Base-by-base conservation (phyloP, 2,329 filamentous ascomycete genomes). In the Neofusicoccum laricinum region DNA sequence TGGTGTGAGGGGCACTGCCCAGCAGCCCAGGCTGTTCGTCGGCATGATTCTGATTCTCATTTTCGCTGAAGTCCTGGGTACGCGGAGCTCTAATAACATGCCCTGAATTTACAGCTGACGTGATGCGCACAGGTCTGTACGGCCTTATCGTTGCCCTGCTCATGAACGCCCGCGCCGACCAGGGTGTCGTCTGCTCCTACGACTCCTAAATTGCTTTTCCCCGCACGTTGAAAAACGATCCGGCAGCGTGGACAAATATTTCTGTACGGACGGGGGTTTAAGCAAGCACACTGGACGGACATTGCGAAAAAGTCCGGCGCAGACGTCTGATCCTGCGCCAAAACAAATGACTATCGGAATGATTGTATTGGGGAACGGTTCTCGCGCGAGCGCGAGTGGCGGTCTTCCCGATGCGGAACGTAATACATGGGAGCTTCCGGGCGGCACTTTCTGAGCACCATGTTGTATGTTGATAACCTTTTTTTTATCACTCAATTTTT, bases 21-120 rank as follows among this genome's bases (percentile, higher is more conserved):
- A 93, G 77, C 90, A 93, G 79, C 90, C 90, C 67, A 86, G 90
- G 78, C 86, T 96, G 71, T 97, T 96, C 81, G 93, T 97, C 77
- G 93, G 93, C 82, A 97, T 97, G 93, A 96, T 97, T 81, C 81
- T 97, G 78, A 97, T 97, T 84, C 92, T 97, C 82, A 97, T 97
- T 94, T 97, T 97, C 86, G 93, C 93, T 71, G 93, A 97, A 94
- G 93, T 97, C 71, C 83, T 97, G 89, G 93, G 93, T 95, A 85
- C 68, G 89, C 84, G 58, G 69, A 61, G 5, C 55, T 4, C 11
- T 1, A 32, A 3, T 8, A 10, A 7, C 15, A 2, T 34, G n/a
- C 2, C 11, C 30, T 36, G 55, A 10, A 5, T 21, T 21, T 6
- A 5, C 17, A 14, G 77, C 58, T 57, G 21, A 11, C 49, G 1